phyloP scores from a whole-genome alignment of 2,329 filamentous ascomycete species.

The Reticulascus tulasneorum region DNA sequence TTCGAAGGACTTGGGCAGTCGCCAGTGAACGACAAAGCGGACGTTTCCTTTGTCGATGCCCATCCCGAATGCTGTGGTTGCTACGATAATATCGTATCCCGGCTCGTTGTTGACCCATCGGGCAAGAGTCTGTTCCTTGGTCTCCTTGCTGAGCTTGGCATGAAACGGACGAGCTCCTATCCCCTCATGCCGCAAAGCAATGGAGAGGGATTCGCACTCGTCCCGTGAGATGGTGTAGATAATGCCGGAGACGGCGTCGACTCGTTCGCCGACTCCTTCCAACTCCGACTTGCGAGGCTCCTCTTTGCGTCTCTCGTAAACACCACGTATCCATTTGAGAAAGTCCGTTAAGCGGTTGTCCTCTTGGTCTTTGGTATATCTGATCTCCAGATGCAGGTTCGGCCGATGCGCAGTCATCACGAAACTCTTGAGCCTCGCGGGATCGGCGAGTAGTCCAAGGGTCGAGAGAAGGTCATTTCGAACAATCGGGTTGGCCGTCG shows the following conservation, averaged over 20 bases:
- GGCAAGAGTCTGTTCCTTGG: slow-evolving; percentile 67
- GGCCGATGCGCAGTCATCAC: slow-evolving; percentile 78
- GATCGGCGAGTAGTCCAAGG: slow-evolving; percentile 59
- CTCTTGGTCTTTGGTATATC: slow-evolving; percentile 73
- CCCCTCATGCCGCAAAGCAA: slow-evolving; percentile 60
- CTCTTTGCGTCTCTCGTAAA: slow-evolving; percentile 64
- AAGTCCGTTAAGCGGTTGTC: slow-evolving; percentile 72
- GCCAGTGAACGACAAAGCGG: slow-evolving; percentile 93
- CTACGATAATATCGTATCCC: slow-evolving; percentile 88
- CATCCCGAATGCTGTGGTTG: slow-evolving; percentile 96
- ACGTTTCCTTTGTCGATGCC: slow-evolving; percentile 95
- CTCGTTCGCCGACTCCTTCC: slow-evolving; percentile 45
- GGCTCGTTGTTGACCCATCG: slow-evolving; percentile 69
- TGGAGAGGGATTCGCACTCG: slow-evolving; percentile 69
- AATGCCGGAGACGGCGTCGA: slow-evolving; percentile 68
- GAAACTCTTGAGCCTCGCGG: slow-evolving; percentile 65
- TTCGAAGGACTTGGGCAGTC: slow-evolving; percentile 88
- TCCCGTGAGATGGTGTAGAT: slow-evolving; percentile 74
- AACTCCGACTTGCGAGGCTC: slow-evolving; percentile 59
- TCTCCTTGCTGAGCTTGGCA: slow-evolving; percentile 61
- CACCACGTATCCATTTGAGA: slow-evolving; percentile 68
- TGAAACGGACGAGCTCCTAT: slow-evolving; percentile 73
- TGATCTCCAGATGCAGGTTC: slow-evolving; percentile 88
- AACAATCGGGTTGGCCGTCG: slow-evolving; percentile 79
- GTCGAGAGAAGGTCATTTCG: slow-evolving; percentile 77